Conservation (phyloP, 1,284 basidiomycete genomes). For the Paramarasmius palmivorus region DNA sequence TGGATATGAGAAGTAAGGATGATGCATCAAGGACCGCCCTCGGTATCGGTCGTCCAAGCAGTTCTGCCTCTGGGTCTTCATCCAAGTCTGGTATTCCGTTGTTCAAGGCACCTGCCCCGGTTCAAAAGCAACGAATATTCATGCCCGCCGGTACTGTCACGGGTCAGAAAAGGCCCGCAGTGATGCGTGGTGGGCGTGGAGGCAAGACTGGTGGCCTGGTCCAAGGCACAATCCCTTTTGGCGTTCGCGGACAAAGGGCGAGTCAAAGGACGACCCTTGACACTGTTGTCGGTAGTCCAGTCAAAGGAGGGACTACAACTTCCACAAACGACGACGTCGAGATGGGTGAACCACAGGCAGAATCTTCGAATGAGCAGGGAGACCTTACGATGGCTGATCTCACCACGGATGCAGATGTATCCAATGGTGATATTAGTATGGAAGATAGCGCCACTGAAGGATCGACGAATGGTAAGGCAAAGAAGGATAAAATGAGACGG, state of each 20-base stretch:
- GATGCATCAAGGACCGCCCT: constrained; percentile 12
- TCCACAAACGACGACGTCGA: constrained; percentile 22
- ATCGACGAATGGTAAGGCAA: constrained; percentile 33
- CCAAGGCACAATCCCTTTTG: constrained; percentile 15
- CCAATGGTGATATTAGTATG: constrained; percentile 4
- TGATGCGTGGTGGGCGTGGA: constrained; percentile 14
- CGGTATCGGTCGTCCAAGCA: constrained; percentile 1
- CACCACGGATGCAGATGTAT: constrained; percentile 7
- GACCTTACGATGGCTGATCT: constrained; percentile 13
- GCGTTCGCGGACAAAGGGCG: constrained; percentile 38
- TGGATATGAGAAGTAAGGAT: constrained; percentile 18
- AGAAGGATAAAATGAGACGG: constrained; percentile 47
- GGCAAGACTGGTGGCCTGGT: too few relatives aligned
- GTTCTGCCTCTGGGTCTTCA: neutral
- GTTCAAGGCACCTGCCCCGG: neutral
- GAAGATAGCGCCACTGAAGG: constrained; percentile 2
- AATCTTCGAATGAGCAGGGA: constrained; percentile 10
- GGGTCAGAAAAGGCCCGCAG: constrained; percentile 1
- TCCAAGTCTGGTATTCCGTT: neutral
- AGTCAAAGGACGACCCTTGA: constrained; percentile 69
- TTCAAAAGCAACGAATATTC: constrained; percentile 9
- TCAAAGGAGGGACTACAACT: constrained; percentile 43
- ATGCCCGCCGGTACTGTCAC: constrained; percentile 7
- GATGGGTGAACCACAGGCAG: constrained; percentile 7
- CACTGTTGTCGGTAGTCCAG: constrained; percentile 56